Evolutionary conservation across 2,329 filamentous ascomycete genomes (phyloP), one percentile per base, ranked within the genome.

Genomic region (Aspergillus tubingensis): DNA sequence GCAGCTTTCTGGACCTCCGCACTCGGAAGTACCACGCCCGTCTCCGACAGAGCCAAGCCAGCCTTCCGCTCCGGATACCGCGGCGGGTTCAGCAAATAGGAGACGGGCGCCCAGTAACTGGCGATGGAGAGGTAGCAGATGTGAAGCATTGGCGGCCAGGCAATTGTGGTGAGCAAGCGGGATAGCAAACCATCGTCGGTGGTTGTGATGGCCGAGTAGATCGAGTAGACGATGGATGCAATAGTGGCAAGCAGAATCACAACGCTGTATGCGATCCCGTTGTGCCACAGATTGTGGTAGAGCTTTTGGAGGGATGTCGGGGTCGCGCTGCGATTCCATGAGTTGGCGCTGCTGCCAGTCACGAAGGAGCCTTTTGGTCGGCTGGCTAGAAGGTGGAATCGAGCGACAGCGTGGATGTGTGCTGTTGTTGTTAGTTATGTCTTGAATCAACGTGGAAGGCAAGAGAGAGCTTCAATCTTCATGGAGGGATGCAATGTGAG

Each of bases 361-460:
- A 73, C 68, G 32, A 72, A 71, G 5, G 71, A 73, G 3, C 70
- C 70, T 17, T 68, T 68, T 1, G 70, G 70, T 19, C 68, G 70
- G 41, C 54, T 63, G 13, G 69, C 61, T 2, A 71, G 30, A 5
- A 67, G 48, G 25, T 72, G 65, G 30, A 71, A 73, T 49, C 62
- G 60, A 7, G 66, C 8, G 32, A 73, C 61, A 3, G 62, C 62
- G 17, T 60, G 64, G 3, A 72, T 54, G 53, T 69, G 68, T 5
- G 62, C 70, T 72, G 10, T 5, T 10, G 2, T 17, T 27, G n/a
- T 23, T 56, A 23, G 7, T 30, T 30, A 10, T 11, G 10, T 30
- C 43, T 23, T 5, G 39, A 30, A 49, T 19, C 2, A 23, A 19
- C 15, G 54, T 5, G 21, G 23, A n/a, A 15, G n/a, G 15, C 1